Evolutionary conservation across 1,284 basidiomycete genomes (phyloP).

Genomic region (Cystobasidiaceae sp.): DNA sequence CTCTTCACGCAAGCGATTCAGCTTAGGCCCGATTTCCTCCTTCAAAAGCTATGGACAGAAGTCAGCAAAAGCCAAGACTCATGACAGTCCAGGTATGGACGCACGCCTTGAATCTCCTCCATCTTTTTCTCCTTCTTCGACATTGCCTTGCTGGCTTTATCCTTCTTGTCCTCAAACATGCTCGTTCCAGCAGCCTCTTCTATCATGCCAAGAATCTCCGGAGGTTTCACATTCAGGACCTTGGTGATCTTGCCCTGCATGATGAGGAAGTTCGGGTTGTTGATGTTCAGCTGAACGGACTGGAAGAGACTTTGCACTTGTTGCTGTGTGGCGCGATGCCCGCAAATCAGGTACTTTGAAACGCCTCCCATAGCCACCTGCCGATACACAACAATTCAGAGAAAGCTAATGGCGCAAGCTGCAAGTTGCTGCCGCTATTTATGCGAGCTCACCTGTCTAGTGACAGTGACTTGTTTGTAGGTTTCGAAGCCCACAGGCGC

Average conservation of each 20-base stretch:
- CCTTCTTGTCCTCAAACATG: constrained; percentile 99
- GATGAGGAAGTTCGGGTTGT: constrained; percentile 99
- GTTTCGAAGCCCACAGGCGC: constrained; percentile 82
- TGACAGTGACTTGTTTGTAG: constrained; percentile 87
- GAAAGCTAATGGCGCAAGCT: too few species aligned
- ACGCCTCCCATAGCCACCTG: constrained; percentile 88
- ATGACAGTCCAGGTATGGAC: constrained; percentile 34
- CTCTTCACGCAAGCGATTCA: constrained; percentile 83
- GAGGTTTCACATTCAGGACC: constrained; percentile 97
- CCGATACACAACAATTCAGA: not conserved
- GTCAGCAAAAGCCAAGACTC: too few species aligned
- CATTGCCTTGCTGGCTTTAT: constrained; percentile 96
- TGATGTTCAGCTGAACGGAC: constrained; percentile 97
- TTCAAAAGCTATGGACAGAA: constrained; percentile 58
- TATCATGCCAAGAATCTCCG: constrained; percentile 96
- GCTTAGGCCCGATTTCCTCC: constrained; percentile 92
- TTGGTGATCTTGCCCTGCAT: constrained; percentile 80
- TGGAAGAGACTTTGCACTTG: constrained; percentile 90
- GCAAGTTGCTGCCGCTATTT: too few species aligned
- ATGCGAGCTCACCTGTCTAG: constrained; percentile 81
- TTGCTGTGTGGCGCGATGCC: constrained; percentile 87
- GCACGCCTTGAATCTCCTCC: constrained; percentile 69
- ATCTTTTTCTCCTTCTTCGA: constrained; percentile 96
- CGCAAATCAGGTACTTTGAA: constrained; percentile 96
- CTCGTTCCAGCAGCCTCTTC: constrained; percentile 97